phyloP scores from a whole-genome alignment of 2,329 filamentous ascomycete genomes.

The Apiospora marii region DNA sequence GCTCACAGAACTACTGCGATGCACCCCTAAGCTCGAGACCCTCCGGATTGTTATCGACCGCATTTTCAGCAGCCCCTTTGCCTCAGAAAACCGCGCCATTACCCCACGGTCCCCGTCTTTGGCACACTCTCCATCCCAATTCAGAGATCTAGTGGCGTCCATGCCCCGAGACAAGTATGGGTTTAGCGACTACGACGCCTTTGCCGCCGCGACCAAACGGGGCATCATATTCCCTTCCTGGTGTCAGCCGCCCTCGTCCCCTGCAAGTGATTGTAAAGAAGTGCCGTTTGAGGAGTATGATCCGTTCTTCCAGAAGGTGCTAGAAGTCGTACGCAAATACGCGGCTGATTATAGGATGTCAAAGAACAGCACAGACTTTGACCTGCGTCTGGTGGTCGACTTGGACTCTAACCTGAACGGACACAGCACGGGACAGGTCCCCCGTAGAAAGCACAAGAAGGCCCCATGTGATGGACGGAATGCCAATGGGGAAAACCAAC shows the following conservation, averaged over 20 bases:
- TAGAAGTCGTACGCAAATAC: background rate
- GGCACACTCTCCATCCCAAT: background rate
- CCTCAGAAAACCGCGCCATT: background rate
- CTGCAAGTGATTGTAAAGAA: too few species aligned
- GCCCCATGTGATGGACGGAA: too few species aligned
- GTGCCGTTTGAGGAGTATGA: background rate
- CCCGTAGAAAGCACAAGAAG: too few species aligned
- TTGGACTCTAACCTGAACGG: background rate
- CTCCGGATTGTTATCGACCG: background rate
- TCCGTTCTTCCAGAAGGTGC: background rate
- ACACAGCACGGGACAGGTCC: background rate
- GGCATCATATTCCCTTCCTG: background rate
- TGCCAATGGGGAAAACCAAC: too few species aligned
- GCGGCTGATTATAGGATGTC: fast-evolving
- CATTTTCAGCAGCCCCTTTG: background rate
- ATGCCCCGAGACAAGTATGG: background rate
- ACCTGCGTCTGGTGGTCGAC: background rate
- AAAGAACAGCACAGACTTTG: background rate
- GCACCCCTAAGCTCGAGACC: background rate
- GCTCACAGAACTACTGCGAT: background rate
- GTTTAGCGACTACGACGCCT: background rate
- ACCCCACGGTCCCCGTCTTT: fast-evolving
- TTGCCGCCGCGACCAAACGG: background rate
- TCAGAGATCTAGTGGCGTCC: background rate
- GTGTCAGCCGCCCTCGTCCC: background rate